Evolutionary conservation across 1,139 yeast genomes (phyloP).

Genomic region (Diutina rugosa): DNA sequence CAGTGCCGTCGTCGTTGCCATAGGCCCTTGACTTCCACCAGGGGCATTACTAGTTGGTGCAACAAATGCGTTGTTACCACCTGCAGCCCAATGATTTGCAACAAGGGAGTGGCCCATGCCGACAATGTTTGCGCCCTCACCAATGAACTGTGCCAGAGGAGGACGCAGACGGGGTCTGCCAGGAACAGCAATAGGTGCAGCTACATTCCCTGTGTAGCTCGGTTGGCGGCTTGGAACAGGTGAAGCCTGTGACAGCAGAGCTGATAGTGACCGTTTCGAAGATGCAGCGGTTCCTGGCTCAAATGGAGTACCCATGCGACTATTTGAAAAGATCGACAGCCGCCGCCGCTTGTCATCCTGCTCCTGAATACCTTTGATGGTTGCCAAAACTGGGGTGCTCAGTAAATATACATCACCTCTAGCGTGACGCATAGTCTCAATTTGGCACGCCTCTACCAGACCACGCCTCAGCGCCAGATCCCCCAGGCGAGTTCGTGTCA

Average conservation of each 20-base stretch:
- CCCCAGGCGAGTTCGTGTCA: constrained; percentile 13
- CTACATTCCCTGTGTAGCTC: constrained; percentile 3
- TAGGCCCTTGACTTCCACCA: constrained; percentile 4
- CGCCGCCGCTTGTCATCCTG: constrained; percentile 32
- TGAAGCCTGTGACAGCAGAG: not conserved
- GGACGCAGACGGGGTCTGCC: constrained; percentile 1
- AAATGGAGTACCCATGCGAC: not conserved
- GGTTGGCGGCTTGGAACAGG: not conserved
- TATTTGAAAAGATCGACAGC: constrained; percentile 17
- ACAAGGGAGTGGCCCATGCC: constrained; percentile 3
- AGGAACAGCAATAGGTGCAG: constrained; percentile 12
- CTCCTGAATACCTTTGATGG: constrained; percentile 36
- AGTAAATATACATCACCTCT: constrained; percentile 42
- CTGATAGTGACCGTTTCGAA: not conserved
- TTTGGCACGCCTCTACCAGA: constrained; percentile 29
- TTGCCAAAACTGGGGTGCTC: constrained; percentile 35
- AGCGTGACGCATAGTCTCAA: constrained; percentile 39
- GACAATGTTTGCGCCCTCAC: not conserved
- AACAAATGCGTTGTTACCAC: constrained; percentile 11
- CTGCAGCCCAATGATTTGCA: not conserved
- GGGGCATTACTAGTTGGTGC: constrained; percentile 22
- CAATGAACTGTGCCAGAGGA: not conserved
- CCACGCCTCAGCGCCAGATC: constrained; percentile 18
- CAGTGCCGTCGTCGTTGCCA: constrained; percentile 6
- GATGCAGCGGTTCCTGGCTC: not conserved